These are phyloP conservation scores for Endoconidiophora laricicola DNA, from an alignment of 2,329 filamentous ascomycete genomes.

Conservation along the genomic window DNA sequence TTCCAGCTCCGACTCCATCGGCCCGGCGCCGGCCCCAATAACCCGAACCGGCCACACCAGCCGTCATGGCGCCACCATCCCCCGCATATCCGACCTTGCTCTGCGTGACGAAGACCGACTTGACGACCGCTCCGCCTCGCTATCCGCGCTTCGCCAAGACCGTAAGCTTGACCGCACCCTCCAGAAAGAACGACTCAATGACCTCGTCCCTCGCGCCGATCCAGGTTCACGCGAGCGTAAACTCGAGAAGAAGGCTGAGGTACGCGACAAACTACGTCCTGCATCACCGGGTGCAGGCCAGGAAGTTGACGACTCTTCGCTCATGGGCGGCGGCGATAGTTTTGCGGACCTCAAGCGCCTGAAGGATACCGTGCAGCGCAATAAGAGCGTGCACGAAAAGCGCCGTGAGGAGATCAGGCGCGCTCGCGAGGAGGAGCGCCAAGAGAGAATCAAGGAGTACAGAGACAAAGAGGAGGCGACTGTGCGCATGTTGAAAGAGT, in stretches of 20 bases:
- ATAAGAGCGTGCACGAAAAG: constrained; percentile 73
- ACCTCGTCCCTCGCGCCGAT: constrained; percentile 68
- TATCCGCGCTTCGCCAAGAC: constrained; percentile 38
- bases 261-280: constrained; percentile 56
- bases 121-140: constrained; percentile 27
- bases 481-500: constrained; percentile 60
- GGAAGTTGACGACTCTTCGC: constrained; percentile 53
- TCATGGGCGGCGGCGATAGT: constrained; percentile 57
- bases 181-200: constrained; percentile 61
- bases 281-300: constrained; percentile 42
- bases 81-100: constrained; percentile 57
- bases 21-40: constrained; percentile 7
- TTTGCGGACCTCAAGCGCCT: constrained; percentile 52
- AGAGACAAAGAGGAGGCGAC: constrained; percentile 67
- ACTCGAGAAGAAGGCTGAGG: constrained; percentile 68
- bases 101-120: constrained; percentile 36
- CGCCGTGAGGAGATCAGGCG: constrained; percentile 64
- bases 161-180: constrained; percentile 47
- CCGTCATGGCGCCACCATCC: constrained; percentile 42
- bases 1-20: constrained; percentile 9
- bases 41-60: constrained; percentile 24
- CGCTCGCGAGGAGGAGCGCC: constrained; percentile 61
- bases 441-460: constrained; percentile 55
- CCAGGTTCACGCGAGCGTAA: constrained; percentile 66
- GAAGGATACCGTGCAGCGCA: constrained; percentile 47